These are phyloP conservation scores for Penicillium nordicum DNA, from an alignment of 2,329 filamentous ascomycete genomes.

Conservation along the genomic window DNA sequence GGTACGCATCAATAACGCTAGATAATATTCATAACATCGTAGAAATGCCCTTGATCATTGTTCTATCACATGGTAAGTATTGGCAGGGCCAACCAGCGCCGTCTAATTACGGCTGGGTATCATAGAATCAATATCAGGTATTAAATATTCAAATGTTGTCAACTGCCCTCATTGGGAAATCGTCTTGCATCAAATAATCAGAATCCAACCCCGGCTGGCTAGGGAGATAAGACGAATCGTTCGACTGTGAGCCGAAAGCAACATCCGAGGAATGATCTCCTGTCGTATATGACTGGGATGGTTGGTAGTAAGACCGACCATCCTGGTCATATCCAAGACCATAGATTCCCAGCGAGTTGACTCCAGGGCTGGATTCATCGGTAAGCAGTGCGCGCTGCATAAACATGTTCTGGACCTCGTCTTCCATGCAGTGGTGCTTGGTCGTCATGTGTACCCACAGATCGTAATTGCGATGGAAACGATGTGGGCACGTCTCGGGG, in stretches of 20 bases:
- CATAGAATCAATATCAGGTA: constrained; percentile 18
- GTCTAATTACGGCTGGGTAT: constrained; percentile 33
- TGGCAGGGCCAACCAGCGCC: constrained; percentile 35
- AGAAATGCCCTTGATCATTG: constrained; percentile 6
- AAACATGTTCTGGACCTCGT: constrained; percentile 41
- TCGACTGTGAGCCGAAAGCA: constrained; percentile 7
- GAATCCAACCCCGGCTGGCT: constrained; percentile 6
- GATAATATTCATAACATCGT: constrained; percentile 6
- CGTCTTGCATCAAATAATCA: constrained; percentile 29
- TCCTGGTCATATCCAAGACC: constrained; percentile 35
- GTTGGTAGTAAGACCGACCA: constrained; percentile 15
- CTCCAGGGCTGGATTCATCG: constrained; percentile 24
- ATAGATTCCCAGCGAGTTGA: constrained; percentile 36
- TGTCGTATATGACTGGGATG: constrained; percentile 7
- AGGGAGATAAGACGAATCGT: constrained; percentile 1
- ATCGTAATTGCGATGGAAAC: constrained; percentile 58
- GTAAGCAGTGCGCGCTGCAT: constrained; percentile 39
- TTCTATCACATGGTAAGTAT: constrained; percentile 32
- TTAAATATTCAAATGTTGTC: background rate
- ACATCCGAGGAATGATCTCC: constrained; percentile 3
- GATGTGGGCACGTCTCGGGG: constrained; percentile 46
- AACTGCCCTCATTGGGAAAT: background rate
- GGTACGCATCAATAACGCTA: background rate
- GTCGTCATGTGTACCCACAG: constrained; percentile 55
- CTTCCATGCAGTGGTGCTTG: constrained; percentile 40